Evolutionary conservation across 2,329 filamentous ascomycete species (phyloP), one percentile per base, ranked within the genome.

Genomic region (Calonectria crousiana): DNA sequence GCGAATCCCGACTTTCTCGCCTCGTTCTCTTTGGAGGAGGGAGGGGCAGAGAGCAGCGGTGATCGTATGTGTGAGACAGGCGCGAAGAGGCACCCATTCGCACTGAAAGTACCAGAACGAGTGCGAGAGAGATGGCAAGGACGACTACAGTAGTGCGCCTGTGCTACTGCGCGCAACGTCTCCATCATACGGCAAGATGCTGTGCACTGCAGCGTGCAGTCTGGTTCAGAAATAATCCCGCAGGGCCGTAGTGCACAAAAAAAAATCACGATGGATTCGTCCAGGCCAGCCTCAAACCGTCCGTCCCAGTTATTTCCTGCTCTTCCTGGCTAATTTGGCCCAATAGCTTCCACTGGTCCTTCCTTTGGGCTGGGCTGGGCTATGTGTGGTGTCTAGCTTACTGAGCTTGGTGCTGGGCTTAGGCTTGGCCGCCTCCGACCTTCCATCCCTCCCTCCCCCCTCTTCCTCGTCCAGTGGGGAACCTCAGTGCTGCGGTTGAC

Each of bases 171-270:
- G 67, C 36, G 41, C 68, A 58, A 44, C 62, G 38, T 41, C 56
- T 28, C 56, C 60, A 51, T 49, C 47, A 53, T 34, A 69, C 68
- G 36, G 66, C 34, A 67, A 38, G 3, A 49, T 53, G 30, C 58
- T 30, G 32, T 73, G 60, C 71, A 73, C 66, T 66, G 58, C 71
- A 69, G 49, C 58, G 66, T 69, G 71, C 65, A 73, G 34, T 65
- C 30, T n/a, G 20, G 64, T 52, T 51, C 56, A 66, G 49, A 73
- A 69, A 69, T 74, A 74, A 74, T 74, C 72, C 72, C 72, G 53
- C 72, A 74, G 52, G 44, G 36, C 51, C 34, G 56, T 62, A 62
- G 36, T 62, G 56, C 56, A 62, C 56, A 62, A 62, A 62, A 41
- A 47, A 47, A 47, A 62, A 30, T 30, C 38, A 62, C 26, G 10